A percentile compares a stretch with the other conserved stretches of the same genome.
phyloP scores from a whole-genome alignment of 345 rosid species.

The Eucalyptus sideroxylon region DNA sequence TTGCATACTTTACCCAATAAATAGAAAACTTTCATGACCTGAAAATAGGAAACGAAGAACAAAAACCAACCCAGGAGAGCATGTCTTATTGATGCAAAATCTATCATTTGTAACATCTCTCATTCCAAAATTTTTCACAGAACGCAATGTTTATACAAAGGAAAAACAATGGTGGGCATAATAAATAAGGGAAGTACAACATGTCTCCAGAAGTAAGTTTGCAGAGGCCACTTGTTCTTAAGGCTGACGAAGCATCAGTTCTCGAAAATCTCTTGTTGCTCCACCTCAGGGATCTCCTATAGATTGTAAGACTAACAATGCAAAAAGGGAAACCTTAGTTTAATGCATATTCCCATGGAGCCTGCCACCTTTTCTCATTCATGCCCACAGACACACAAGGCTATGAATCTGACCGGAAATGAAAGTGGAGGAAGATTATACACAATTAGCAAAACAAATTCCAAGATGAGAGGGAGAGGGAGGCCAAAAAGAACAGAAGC shows the following conservation, averaged over 20 bases:
- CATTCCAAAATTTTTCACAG: conserved; percentile 38
- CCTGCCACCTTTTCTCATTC: background rate
- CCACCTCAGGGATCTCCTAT: background rate
- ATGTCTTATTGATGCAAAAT: background rate
- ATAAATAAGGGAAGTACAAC: conserved; percentile 17
- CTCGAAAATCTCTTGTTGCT: background rate
- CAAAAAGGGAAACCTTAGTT: background rate
- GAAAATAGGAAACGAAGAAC: no score
- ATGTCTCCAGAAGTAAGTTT: conserved; percentile 11
- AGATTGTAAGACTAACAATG: background rate
- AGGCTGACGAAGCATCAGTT: background rate
- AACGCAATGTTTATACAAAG: conserved; percentile 28
- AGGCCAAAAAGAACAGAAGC: background rate
- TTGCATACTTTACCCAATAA: background rate
- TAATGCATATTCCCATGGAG: background rate
- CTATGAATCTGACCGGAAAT: background rate
- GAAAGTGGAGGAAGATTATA: conserved; percentile 17
- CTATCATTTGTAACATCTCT: background rate
- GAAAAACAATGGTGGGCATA: background rate
- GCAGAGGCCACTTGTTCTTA: conserved; percentile 5
- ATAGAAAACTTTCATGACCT: background rate
- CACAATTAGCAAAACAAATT: conserved; percentile 37
- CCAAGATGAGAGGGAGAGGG: background rate
- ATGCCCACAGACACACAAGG: background rate
- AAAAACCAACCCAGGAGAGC: background rate